Base-by-base conservation (phyloP, 2,329 filamentous ascomycete genomes). In the Penicillium nordicum region DNA sequence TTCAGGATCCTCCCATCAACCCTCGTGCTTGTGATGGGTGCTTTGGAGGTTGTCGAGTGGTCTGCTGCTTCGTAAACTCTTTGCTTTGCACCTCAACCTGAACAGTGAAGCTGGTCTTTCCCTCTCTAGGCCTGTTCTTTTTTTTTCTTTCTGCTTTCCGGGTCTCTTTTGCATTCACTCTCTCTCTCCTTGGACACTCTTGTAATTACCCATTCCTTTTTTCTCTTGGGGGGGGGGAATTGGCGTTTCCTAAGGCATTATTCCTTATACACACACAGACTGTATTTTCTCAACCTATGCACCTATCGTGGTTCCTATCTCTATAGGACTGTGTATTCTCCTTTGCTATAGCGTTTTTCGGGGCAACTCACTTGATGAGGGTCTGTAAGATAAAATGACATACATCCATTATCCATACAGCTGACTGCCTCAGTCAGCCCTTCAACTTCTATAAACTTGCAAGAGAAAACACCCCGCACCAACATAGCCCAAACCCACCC, bases 11-110 rank as follows among this genome's bases (percentile, higher is more conserved):
- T 99, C 49, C 94, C 94, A 2, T 96, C 91, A 38, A 99, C 94
- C 1, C 82, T 99, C 41, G 70, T 95, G 36, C 82, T 97, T 42
- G 94, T 99, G 53, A 88, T 97, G 84, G 84, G 89, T 69, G 94
- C 93, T 21, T 80, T 99, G 48, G 92, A 97, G 74, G 92, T 94
- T 2, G 87, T 97, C 5, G 89, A 96, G 70, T 97, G 93, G 93
- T 89, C 92, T 2, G 62, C 63, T 42, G 45, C 62, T 27, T 59
- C 63, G 10, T 63, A 58, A 48, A 42, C 29, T 50, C 30, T n/a
- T 51, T 12, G 14, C 37, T 53, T 16, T 44, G 14, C 55, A 42
- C 34, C 34, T 21, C 23, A 56, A 32, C 16, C 51, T 12, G 34
- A 42, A 48, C 9, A 29, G 18, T 30, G 12, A 50, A 34, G 47